phyloP scores from a whole-genome alignment of 1,284 basidiomycete species.

The Chalciporus sp. region DNA sequence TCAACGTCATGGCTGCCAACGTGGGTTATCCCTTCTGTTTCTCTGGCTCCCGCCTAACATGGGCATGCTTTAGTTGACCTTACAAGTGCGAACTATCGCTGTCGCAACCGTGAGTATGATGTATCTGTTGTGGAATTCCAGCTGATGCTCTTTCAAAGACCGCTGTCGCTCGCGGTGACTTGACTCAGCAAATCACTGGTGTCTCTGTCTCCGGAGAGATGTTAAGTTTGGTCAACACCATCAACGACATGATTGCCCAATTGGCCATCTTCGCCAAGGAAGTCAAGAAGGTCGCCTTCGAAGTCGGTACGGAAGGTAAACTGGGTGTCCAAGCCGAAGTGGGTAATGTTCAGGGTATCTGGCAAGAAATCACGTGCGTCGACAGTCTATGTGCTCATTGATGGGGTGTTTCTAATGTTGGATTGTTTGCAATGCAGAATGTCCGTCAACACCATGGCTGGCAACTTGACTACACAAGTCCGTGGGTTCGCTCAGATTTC shows the following conservation, averaged over 20 bases:
- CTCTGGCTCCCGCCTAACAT: slow-evolving; percentile 1
- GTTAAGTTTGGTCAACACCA: slow-evolving; percentile 89
- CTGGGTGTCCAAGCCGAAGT: slow-evolving; percentile 97
- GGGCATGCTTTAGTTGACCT: slow-evolving; percentile 67
- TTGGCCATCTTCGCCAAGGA: slow-evolving; percentile 93
- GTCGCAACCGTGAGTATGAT: slow-evolving; percentile 69
- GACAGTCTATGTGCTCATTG: slow-evolving; percentile 4
- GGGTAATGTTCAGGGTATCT: slow-evolving; percentile 95
- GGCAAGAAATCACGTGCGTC: slow-evolving; percentile 97
- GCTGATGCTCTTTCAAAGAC: slow-evolving; percentile 50
- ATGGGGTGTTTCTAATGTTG: neutral
- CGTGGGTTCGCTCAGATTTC: slow-evolving; percentile 99
- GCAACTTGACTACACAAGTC: slow-evolving; percentile 97
- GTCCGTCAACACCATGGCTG: slow-evolving; percentile 95
- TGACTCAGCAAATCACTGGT: slow-evolving; percentile 91
- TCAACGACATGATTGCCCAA: slow-evolving; percentile 97
- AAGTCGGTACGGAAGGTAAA: slow-evolving; percentile 96
- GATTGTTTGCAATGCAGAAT: slow-evolving; percentile 45
- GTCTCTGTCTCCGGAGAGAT: slow-evolving; percentile 97
- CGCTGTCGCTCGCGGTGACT: slow-evolving; percentile 91
- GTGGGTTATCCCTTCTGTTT: slow-evolving; percentile 43
- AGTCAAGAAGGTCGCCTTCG: slow-evolving; percentile 93
- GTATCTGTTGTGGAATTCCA: neutral
- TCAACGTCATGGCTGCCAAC: slow-evolving; percentile 87
- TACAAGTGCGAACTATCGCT: slow-evolving; percentile 95